Evolutionary conservation across 2,329 filamentous ascomycete species (phyloP), one percentile per base, ranked within the genome.

Genomic region (Eutypa lata): DNA sequence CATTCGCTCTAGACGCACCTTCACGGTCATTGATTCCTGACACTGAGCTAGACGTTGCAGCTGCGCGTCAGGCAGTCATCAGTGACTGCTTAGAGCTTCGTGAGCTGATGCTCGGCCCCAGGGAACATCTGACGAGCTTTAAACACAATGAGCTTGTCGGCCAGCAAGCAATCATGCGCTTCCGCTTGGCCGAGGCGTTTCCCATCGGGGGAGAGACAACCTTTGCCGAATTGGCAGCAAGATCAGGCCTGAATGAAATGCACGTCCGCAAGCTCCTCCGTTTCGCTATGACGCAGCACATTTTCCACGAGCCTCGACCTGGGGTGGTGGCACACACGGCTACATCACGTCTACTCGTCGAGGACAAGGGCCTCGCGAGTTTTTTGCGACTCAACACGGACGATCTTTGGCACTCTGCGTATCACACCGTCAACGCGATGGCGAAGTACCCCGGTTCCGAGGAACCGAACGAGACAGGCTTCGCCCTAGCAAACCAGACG

Each of bases 301-400:
- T 72, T 49, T 75, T 75, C 51, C 24, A 45, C 18, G 63, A 66
- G 46, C 55, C 58, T 2, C 52, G 38, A 3, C 59, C 57, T 2
- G 59, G 59, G 2, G 48, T 58, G 2, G 50, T 66, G 5, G 51
- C 57, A 3, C 64, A 65, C 40, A 61, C 52, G 1, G 56, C 57
- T 1, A 56, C 53, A 2, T 64, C 64, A 2, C 51, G 57, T 7
- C 35, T 62, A 1, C 60, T 65, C 2, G 52, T 44, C 21, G 52
- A 59, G 47, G 75, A 82, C 58, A 55, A 60, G 1, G 62, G 67
- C 22, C 71, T 83, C 53, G 71, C 74, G 49, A 76, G 76, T 57
- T 84, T 79, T 77, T 68, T 82, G 3, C 75, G 76, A 16, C 79
- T 79, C 64, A 80, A 80, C 56, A 64, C 71, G 7, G 78, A 82